Percentiles rank a stretch among this genome's conserved stretches.
These are phyloP conservation scores for Penicillium steckii DNA, from an alignment of 495 filamentous ascomycete genomes.

Conservation along the genomic window DNA sequence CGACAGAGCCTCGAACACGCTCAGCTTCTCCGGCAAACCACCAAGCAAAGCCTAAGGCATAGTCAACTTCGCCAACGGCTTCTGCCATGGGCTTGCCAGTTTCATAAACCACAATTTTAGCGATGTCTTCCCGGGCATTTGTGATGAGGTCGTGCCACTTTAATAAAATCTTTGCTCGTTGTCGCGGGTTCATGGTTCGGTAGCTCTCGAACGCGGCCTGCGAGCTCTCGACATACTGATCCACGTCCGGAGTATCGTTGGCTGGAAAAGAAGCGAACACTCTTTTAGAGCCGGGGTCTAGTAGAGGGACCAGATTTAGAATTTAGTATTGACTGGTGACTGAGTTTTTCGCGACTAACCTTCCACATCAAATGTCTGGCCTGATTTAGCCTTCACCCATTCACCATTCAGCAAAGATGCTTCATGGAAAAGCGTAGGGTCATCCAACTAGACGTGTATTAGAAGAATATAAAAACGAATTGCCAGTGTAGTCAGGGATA, in stretches of 20 bases:
- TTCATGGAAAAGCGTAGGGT: constrained; percentile 4
- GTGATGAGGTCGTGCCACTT: constrained; percentile 30
- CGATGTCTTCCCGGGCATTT: constrained; percentile 43
- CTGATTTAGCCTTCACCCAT: constrained; percentile 5
- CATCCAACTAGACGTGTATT: background rate
- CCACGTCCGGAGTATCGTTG: constrained; percentile 4
- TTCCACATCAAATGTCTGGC: constrained; percentile 8
- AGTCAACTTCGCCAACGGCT: constrained; percentile 46
- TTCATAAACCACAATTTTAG: constrained; percentile 45
- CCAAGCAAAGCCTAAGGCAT: constrained; percentile 46
- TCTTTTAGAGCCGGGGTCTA: constrained; percentile 3
- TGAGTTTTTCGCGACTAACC: background rate
- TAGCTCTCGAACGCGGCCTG: constrained; percentile 7
- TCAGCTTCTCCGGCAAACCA: constrained; percentile 54
- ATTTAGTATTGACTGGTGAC: background rate
- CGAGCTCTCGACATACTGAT: constrained; percentile 2
- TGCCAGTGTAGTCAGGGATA: background rate
- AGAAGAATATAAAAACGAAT: background rate
- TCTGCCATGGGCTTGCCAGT: constrained; percentile 49
- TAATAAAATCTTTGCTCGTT: constrained; percentile 18
- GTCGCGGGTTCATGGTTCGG: constrained; percentile 8
- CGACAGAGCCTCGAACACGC: constrained; percentile 41
- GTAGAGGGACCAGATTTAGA: background rate
- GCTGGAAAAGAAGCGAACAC: constrained; percentile 7
- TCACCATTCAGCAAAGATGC: constrained; percentile 6